Conservation (phyloP, 2,329 filamentous ascomycete genomes). For the Penicillium sp. region DNA sequence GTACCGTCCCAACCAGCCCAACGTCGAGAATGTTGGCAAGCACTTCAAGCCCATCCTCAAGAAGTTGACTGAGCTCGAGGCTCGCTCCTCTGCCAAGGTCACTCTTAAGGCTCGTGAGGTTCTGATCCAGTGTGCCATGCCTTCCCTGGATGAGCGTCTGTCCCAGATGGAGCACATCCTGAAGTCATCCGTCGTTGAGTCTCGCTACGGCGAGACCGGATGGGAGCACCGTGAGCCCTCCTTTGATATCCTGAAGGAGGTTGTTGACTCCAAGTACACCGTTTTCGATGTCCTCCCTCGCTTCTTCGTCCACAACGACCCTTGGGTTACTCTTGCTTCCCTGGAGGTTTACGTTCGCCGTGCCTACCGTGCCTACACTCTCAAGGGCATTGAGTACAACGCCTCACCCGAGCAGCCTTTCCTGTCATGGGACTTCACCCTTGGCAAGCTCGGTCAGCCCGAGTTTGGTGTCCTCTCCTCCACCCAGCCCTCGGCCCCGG, state of each 20-base stretch:
- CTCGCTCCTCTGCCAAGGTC: conserved; percentile 85
- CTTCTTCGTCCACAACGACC: conserved; percentile 93
- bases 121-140: conserved; percentile 94
- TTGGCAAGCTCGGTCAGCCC: conserved; percentile 88
- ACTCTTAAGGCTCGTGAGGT: conserved; percentile 96
- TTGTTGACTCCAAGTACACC: conserved; percentile 97
- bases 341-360: conserved; percentile 96
- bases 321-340: conserved; percentile 90
- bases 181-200: conserved; percentile 91
- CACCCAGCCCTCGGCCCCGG: conserved; percentile 80
- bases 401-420: conserved; percentile 69
- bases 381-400: conserved; percentile 88
- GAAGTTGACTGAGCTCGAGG: conserved; percentile 88
- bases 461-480: conserved; percentile 81
- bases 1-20: conserved; percentile 92
- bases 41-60: conserved; percentile 80
- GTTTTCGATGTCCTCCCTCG: conserved; percentile 94
- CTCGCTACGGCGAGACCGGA: conserved; percentile 94
- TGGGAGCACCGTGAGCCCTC: conserved; percentile 95
- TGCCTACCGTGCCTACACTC: conserved; percentile 91
- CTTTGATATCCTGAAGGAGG: conserved; percentile 90
- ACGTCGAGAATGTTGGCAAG: conserved; percentile 83
- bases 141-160: conserved; percentile 91
- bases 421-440: conserved; percentile 92
- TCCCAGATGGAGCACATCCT: conserved; percentile 99